phyloP scores from a whole-genome alignment of 306 rosid species.

The Lathyrus sativus region DNA sequence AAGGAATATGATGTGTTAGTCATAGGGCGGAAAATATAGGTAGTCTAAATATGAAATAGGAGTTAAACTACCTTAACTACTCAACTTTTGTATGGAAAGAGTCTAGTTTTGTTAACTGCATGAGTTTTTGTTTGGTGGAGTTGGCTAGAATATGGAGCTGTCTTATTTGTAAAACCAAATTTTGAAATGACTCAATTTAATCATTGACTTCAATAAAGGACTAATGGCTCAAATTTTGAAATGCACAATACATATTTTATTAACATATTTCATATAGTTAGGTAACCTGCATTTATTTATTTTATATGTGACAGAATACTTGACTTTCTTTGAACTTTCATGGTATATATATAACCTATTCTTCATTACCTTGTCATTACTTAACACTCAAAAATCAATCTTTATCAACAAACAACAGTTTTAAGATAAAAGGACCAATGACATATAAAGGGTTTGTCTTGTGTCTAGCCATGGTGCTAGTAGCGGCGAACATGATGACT shows the following conservation, averaged over 20 bases:
- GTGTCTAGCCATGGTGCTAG: slow-evolving; percentile 42
- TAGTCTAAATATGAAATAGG: slow-evolving; percentile 44
- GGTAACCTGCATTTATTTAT: slow-evolving; percentile 53
- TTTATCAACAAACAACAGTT: not conserved
- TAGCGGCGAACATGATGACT: slow-evolving; percentile 37
- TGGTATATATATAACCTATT: slow-evolving; percentile 30
- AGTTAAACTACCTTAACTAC: slow-evolving; percentile 65
- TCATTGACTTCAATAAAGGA: too few relatives aligned
- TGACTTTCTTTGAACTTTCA: not conserved
- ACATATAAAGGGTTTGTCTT: slow-evolving; percentile 35
- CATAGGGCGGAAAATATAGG: slow-evolving; percentile 16
- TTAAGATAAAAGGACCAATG: slow-evolving; percentile 31
- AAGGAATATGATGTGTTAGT: not conserved
- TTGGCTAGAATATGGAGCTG: slow-evolving; percentile 34
- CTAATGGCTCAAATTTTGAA: too few relatives aligned
- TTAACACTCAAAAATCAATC: not conserved
- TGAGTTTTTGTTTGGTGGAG: slow-evolving; percentile 36
- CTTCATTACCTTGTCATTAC: not conserved
- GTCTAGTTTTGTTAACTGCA: slow-evolving; percentile 1
- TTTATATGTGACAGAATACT: not conserved
- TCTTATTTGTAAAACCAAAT: not conserved
- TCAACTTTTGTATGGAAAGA: slow-evolving; percentile 9
- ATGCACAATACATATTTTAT: not conserved
- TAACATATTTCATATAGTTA: slow-evolving; percentile 36
- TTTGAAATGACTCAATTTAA: not conserved